Base-by-base conservation (phyloP, 768 basidiomycete genomes). In the Coprinellus aureogranulatus region DNA sequence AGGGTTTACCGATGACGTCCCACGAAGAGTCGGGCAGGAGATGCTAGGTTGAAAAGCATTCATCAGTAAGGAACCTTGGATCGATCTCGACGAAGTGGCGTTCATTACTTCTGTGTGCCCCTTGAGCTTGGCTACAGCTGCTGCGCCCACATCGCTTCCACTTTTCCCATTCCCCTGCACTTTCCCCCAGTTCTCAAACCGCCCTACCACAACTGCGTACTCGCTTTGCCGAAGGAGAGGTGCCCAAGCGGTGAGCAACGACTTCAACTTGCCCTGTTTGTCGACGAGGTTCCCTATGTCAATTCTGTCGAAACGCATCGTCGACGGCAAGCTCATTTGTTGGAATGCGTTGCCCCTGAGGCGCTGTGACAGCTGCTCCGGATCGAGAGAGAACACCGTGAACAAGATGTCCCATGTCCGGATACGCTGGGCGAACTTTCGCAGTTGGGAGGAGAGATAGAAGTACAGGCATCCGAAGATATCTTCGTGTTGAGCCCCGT, bases 401-500 rank as follows among this genome's bases (percentile, higher is more conserved):
- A 80, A 67, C 1, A 64, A 52, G 41, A 79, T 62, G 27, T 58
- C 58, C 46, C 67, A 66, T 25, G 61, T 63, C 25, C 65, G 68
- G 31, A 77, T 57, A 4, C 72, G 70, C 34, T 62, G 46, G 2
- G 68, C 63, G 61, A 79, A 78, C 2, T 62, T 59, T 22, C 57
- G 61, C 20, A 80, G 63, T 58, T 77, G 66, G 26, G 74, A 68
- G 11, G 70, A 65, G 39, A 79, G 48, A 55, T 71, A 70, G 53
- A 79, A 76, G 63, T 76, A 77, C 30, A 79, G 73, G 50, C 76
- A 79, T 16, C 79, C 79, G 51, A 70, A 75, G 34, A 77, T 65
- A 63, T 79, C 78, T 54, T 74, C 77, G 0, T 64, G 59, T 16
- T 64, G 67, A 14, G 72, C 68, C 4, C 75, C 75, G 28, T 72